These are phyloP conservation scores for Candida pini DNA, from an alignment of 805 yeast species.

Conservation along the genomic window DNA sequence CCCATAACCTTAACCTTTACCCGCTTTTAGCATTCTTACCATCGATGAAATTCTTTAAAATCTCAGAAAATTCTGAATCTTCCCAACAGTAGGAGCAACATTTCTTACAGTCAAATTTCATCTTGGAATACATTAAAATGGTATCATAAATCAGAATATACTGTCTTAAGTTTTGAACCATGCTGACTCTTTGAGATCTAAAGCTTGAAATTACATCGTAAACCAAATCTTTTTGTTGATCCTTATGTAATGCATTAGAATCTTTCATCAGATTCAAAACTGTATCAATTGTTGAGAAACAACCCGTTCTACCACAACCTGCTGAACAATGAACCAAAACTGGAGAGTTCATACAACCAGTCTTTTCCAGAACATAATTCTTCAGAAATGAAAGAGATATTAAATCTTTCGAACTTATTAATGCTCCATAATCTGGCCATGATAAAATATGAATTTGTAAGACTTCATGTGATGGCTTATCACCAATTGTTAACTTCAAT, in stretches of 20 bases:
- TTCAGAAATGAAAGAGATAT: slow-evolving; percentile 45
- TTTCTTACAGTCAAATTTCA: slow-evolving; percentile 8
- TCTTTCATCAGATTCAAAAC: slow-evolving; percentile 36
- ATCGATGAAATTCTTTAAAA: slow-evolving; percentile 12
- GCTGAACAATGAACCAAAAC: slow-evolving; percentile 89
- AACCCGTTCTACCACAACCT: slow-evolving; percentile 96
- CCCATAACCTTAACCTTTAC: slow-evolving; percentile 7
- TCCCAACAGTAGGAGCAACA: no score
- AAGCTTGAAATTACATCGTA: slow-evolving; percentile 41
- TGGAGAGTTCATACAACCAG: slow-evolving; percentile 32
- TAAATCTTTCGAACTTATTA: slow-evolving; percentile 51
- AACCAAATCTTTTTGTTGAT: slow-evolving; percentile 34
- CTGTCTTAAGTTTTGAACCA: slow-evolving; percentile 56
- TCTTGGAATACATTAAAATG: slow-evolving; percentile 23
- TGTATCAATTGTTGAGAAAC: slow-evolving; percentile 69
- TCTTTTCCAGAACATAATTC: slow-evolving; percentile 15
- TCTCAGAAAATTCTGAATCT: no score
- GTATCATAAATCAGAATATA: slow-evolving; percentile 46
- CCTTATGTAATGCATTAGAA: slow-evolving; percentile 6
- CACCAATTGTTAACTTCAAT: slow-evolving; percentile 35
- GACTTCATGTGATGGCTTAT: slow-evolving; percentile 37
- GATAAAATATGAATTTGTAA: slow-evolving; percentile 69
- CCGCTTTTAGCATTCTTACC: slow-evolving; percentile 9
- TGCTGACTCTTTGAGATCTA: slow-evolving; percentile 47
- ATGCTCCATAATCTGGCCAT: slow-evolving; percentile 82